Evolutionary conservation across 2,329 filamentous ascomycete genomes (phyloP).

Genomic region (Xylaria sp.): DNA sequence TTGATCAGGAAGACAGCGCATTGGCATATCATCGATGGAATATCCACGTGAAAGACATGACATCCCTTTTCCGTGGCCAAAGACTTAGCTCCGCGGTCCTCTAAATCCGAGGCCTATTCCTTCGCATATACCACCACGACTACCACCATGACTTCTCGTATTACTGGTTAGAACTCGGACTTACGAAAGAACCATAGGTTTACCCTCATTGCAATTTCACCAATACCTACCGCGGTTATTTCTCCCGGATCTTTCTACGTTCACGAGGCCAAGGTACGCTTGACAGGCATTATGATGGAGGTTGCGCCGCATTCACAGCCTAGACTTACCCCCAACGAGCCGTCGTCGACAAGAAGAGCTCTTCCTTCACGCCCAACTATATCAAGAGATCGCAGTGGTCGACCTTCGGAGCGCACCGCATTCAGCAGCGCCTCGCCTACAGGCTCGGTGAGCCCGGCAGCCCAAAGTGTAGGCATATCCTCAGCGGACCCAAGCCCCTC

Average conservation of each 20-base stretch:
- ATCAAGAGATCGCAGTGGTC: conserved; percentile 35
- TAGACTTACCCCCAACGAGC: conserved; percentile 33
- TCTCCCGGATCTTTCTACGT: not conserved
- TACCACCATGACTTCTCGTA: not conserved
- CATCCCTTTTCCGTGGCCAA: not conserved
- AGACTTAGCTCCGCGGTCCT: conserved; percentile 8
- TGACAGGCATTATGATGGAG: conserved; percentile 36
- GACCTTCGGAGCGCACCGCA: conserved; percentile 32
- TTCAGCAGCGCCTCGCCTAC: conserved; percentile 31
- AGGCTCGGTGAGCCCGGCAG: conserved; percentile 37
- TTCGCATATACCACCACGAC: not conserved
- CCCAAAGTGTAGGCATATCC: conserved; percentile 35
- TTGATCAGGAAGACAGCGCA: not conserved
- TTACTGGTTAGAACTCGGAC: not conserved
- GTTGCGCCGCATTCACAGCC: conserved; percentile 29
- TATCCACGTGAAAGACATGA: not conserved
- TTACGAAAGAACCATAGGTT: conserved; percentile 12
- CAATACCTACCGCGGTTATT: not conserved
- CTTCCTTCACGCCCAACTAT: conserved; percentile 39
- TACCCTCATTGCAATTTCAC: not conserved
- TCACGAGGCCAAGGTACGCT: conserved; percentile 11
- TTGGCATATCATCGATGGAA: not conserved
- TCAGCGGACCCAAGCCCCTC: conserved; percentile 39
- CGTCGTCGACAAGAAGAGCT: conserved; percentile 37
- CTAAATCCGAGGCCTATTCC: conserved; percentile 6